Evolutionary conservation across 345 rosid species (phyloP), one percentile per base, ranked within the genome.

Genomic region (Hibiscus mutabilis): DNA sequence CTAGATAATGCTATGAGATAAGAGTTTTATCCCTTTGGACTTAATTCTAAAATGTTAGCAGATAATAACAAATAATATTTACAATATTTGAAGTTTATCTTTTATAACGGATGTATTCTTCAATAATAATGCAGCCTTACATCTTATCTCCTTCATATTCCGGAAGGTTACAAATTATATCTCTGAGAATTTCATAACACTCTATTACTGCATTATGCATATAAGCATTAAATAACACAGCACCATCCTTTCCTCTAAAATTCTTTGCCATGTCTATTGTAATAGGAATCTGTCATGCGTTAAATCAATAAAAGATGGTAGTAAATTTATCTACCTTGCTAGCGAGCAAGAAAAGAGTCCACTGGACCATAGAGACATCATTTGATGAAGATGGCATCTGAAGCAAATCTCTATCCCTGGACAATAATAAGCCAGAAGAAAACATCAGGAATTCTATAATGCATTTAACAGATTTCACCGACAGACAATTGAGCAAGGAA

Each of bases 241-340:
- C 83, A 25, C 89, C 97, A 22, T 84, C 89, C 76, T 82, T 85
- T 59, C 86, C 90, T 74, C 79, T 90, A 79, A 87, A 92, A 84
- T 95, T 97, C 82, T 89, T 95, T 65, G 97, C 97, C 97, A 92
- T 95, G 86, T 92, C 97, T 76, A 95, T 74, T 74, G 99, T 97
- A 76, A 92, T 90, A 58, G 96, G 99, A 81, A 95, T 92, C 99
- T 95, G 65, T 70, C 75, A 72, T 44, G 46, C 63, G 68, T 61
- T 29, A 29, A 29, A 29, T 29, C 33, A 29, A 29, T 29, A 29
- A 29, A 29, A 29, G 33, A 29, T n/a, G n/a, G n/a, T 29, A 29
- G 3, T 29, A 29, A 29, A 29, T 29, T 29, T 29, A 29, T 29
- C 33, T 29, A 29, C 33, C 33, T 29, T 29, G 33, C 33, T 4